Evolutionary conservation across 2,329 filamentous ascomycete genomes (phyloP).

Genomic region (Cladophialophora exuberans): DNA sequence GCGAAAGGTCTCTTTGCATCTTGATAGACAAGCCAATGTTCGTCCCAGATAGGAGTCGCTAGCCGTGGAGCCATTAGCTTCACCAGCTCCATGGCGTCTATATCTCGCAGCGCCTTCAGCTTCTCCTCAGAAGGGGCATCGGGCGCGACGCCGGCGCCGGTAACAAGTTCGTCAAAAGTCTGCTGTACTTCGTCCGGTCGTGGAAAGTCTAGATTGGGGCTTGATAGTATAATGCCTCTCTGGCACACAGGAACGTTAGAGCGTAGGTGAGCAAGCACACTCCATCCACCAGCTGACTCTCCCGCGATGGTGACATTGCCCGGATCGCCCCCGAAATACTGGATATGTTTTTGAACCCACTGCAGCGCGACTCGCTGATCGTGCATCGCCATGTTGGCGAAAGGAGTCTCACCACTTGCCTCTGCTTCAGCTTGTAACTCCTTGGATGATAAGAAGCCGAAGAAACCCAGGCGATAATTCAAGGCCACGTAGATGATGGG

Average conservation of each 20-base stretch:
- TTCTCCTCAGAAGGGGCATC: constrained; percentile 16
- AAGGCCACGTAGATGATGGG: constrained; percentile 37
- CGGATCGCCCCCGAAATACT: constrained; percentile 46
- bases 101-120: constrained; percentile 12
- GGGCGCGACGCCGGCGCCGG: constrained; percentile 6
- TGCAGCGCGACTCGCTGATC: constrained; percentile 44
- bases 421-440: constrained; percentile 51
- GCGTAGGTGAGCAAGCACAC: constrained; percentile 34
- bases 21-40: constrained; percentile 20
- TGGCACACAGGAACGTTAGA: constrained; percentile 20
- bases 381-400: constrained; percentile 47
- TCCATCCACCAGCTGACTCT: constrained; percentile 52
- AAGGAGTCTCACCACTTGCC: constrained; percentile 34
- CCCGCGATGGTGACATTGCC: constrained; percentile 45
- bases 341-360: constrained; percentile 47
- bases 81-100: constrained; percentile 11
- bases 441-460: constrained; percentile 48
- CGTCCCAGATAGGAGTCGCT: constrained; percentile 20
- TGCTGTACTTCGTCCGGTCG: constrained; percentile 17
- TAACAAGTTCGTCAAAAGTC: constrained; percentile 19
- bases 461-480: constrained; percentile 39
- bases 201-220: constrained; percentile 21
- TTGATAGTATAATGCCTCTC: constrained; percentile 19
- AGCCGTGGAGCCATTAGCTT: constrained; percentile 5
- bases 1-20: constrained; percentile 16